These are phyloP conservation scores for Ophiognomonia clavigignenti-juglandacearum DNA, from an alignment of 2,329 filamentous ascomycete species.

Conservation along the genomic window DNA sequence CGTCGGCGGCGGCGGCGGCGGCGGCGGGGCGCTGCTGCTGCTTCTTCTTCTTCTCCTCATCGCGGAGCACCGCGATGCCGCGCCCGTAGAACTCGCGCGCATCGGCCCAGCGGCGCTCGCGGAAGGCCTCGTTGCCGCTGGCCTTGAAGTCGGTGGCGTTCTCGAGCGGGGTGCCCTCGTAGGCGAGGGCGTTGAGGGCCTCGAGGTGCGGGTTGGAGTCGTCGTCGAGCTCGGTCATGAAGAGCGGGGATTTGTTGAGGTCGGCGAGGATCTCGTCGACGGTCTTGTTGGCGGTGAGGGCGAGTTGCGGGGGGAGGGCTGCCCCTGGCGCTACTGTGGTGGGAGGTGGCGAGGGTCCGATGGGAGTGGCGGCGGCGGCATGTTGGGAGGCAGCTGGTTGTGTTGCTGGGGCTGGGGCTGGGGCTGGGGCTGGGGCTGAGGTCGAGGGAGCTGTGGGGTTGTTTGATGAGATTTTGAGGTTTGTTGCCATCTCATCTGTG, in stretches of 20 bases:
- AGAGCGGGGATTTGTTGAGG: constrained; percentile 67
- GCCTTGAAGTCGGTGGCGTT: constrained; percentile 82
- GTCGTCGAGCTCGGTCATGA: constrained; percentile 91
- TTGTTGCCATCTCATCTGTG: constrained; percentile 9
- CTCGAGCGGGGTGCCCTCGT: constrained; percentile 85
- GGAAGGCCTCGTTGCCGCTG: constrained; percentile 86
- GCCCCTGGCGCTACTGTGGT: constrained; percentile 24
- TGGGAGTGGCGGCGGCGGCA: constrained; percentile 1
- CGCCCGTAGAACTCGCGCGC: constrained; percentile 90
- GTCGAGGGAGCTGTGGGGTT: no score
- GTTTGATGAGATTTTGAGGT: constrained; percentile 13
- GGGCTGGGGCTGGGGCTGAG: no score
- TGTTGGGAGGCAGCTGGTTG: neutral
- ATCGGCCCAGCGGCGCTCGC: constrained; percentile 67
- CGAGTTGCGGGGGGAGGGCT: constrained; percentile 41
- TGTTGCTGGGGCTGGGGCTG: neutral
- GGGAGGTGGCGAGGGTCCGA: constrained; percentile 10
- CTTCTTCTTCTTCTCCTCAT: constrained; percentile 54
- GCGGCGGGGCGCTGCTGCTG: constrained; percentile 24
- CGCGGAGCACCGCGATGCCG: constrained; percentile 67
- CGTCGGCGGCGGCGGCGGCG: constrained; percentile 43
- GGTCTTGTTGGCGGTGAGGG: constrained; percentile 38
- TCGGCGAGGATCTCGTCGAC: constrained; percentile 53
- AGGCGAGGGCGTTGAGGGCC: constrained; percentile 83
- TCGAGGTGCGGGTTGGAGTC: constrained; percentile 67